Percentiles rank a stretch among this genome's conserved stretches.
Conservation (phyloP, 257 asterid genomes). For the Plantago major region DNA sequence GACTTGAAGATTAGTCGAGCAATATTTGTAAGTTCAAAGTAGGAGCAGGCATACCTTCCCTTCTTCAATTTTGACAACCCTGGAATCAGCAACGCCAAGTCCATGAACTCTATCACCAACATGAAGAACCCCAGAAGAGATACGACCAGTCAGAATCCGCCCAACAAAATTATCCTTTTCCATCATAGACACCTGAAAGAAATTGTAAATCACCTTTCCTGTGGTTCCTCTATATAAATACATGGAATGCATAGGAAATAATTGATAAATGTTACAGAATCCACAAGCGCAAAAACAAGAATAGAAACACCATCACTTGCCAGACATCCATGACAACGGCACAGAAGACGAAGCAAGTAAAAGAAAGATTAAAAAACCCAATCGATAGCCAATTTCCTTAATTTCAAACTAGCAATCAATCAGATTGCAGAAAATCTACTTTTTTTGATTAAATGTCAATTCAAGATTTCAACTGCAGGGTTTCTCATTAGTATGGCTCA, state of each 20-base stretch:
- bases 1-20: not conserved
- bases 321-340: conserved; percentile 10
- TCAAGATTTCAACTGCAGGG: no score
- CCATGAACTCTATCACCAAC: conserved; percentile 96
- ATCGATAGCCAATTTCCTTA: no score
- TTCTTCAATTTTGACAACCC: conserved; percentile 78
- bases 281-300: not conserved
- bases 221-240: conserved; percentile 27
- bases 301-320: not conserved
- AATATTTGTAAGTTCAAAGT: conserved; percentile 4
- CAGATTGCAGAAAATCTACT: no score
- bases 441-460: no score
- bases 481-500: no score
- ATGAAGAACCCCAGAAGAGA: conserved; percentile 69
- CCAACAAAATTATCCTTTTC: conserved; percentile 94
- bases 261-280: conserved; percentile 16
- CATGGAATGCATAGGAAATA: conserved; percentile 18
- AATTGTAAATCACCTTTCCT: conserved; percentile 51
- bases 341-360: not conserved
- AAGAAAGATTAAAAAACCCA: no score
- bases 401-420: no score
- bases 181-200: conserved; percentile 98
- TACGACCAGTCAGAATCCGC: conserved; percentile 91
- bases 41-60: conserved; percentile 74
- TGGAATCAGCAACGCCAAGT: conserved; percentile 64